Conservation (phyloP, 331 rosid genomes). For the Telfairia occidentalis region DNA sequence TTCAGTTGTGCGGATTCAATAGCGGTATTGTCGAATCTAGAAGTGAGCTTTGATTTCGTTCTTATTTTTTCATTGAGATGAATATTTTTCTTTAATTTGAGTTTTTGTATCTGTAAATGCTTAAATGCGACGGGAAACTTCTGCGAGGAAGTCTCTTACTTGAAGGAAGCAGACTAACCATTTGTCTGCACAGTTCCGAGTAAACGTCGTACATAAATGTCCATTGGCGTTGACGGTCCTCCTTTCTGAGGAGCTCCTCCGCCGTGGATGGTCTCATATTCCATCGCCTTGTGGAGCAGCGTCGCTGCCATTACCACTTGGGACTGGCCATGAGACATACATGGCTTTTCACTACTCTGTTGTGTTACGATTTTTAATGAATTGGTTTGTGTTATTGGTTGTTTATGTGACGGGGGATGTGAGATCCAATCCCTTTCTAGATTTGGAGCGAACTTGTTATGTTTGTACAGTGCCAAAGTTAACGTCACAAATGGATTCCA, state of each 20-base stretch:
- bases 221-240: constrained; percentile 32
- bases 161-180: background rate
- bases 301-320: constrained; percentile 43
- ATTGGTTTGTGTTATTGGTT: background rate
- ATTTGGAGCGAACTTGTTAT: constrained; percentile 9
- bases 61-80: background rate
- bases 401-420: constrained; percentile 5
- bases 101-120: background rate
- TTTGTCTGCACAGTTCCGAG: constrained; percentile 12
- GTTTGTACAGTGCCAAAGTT: constrained; percentile 14
- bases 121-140: constrained; percentile 4
- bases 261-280: constrained; percentile 52
- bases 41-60: background rate
- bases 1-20: background rate
- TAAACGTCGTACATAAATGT: constrained; percentile 28
- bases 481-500: constrained; percentile 28
- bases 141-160: constrained; percentile 1
- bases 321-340: constrained; percentile 64
- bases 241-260: constrained; percentile 30
- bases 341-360: too few species aligned
- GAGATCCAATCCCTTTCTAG: background rate
- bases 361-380: too few species aligned
- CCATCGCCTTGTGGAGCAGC: constrained; percentile 64
- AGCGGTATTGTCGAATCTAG: background rate
- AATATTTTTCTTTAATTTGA: background rate